Evolutionary conservation across 441 rosid genomes (phyloP).

Genomic region (Pelargonium myrrhifolium): DNA sequence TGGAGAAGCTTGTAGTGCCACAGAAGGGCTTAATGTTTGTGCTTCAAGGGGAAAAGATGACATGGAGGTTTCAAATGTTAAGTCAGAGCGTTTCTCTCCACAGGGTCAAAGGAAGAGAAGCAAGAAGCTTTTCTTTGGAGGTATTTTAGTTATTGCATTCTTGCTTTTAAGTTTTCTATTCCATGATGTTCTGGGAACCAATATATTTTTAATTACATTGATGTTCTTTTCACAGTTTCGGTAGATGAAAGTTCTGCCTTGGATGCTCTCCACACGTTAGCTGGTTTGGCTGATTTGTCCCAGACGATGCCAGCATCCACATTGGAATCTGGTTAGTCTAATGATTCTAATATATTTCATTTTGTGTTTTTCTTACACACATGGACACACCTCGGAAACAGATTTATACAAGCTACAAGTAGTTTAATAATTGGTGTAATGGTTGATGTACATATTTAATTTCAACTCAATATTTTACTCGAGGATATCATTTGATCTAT

Average conservation of each 20-base stretch:
- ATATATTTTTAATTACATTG: neutral
- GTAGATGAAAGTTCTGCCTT: constrained; percentile 61
- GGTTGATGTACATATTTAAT: too few relatives aligned
- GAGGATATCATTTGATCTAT: too few relatives aligned
- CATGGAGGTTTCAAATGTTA: constrained; percentile 37
- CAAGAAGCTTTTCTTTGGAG: constrained; percentile 50
- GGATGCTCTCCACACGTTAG: constrained; percentile 49
- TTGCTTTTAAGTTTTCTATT: constrained; percentile 7
- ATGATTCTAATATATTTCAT: constrained; percentile 16
- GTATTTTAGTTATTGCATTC: constrained; percentile 24
- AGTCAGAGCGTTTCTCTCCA: constrained; percentile 32
- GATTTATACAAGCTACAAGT: constrained; percentile 1
- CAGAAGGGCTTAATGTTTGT: constrained; percentile 47
- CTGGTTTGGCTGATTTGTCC: constrained; percentile 52
- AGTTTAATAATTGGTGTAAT: neutral
- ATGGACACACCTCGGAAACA: neutral
- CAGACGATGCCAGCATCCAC: constrained; percentile 37
- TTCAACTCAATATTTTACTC: too few relatives aligned
- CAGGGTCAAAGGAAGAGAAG: constrained; percentile 40
- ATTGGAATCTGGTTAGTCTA: constrained; percentile 66
- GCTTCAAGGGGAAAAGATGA: constrained; percentile 35
- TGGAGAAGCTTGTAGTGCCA: constrained; percentile 73
- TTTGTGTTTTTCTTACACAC: neutral
- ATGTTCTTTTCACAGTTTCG: constrained; percentile 15
- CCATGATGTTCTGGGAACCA: constrained; percentile 12